Percentiles rank a stretch among this genome's conserved stretches.
phyloP scores from a whole-genome alignment of 2,329 filamentous ascomycete species.

The Hypoxylon sp. region DNA sequence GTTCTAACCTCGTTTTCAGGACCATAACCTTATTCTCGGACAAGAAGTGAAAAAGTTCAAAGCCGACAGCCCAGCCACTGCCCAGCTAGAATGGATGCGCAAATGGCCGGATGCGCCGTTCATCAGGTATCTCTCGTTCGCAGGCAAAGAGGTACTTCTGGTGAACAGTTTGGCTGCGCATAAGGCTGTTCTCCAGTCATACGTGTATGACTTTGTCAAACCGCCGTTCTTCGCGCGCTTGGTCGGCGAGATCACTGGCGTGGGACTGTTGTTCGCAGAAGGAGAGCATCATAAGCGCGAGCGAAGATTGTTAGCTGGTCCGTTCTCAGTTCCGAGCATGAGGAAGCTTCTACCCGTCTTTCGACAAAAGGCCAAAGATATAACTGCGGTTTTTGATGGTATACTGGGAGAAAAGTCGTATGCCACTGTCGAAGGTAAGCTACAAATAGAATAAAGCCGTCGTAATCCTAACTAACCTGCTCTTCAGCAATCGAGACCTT shows the following conservation, averaged over 20 bases:
- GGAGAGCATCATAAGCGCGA: constrained; percentile 56
- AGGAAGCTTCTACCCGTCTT: constrained; percentile 59
- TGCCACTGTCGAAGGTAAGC: constrained; percentile 51
- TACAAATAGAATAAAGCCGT: neutral
- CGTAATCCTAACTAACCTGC: neutral
- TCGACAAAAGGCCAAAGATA: constrained; percentile 52
- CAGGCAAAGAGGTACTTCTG: constrained; percentile 57
- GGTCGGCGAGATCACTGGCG: constrained; percentile 56
- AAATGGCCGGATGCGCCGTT: constrained; percentile 56
- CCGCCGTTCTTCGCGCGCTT: constrained; percentile 54
- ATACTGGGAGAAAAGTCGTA: constrained; percentile 44
- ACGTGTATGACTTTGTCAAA: constrained; percentile 59
- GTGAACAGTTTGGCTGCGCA: constrained; percentile 57
- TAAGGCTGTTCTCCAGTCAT: constrained; percentile 58
- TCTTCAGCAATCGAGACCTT: constrained; percentile 50
- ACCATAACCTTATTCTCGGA: constrained; percentile 59
- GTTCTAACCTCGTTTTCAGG: constrained; percentile 47
- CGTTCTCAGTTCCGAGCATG: constrained; percentile 57
- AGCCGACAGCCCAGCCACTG: constrained; percentile 49
- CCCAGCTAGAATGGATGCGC: constrained; percentile 54
- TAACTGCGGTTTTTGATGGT: constrained; percentile 53
- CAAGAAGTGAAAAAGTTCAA: constrained; percentile 56
- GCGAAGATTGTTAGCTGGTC: constrained; percentile 54
- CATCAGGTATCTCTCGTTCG: constrained; percentile 58
- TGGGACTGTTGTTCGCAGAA: constrained; percentile 58